Evolutionary conservation across 495 filamentous ascomycete genomes (phyloP), one percentile per base, ranked within the genome.

Genomic region (Aspergillus kassunensis): DNA sequence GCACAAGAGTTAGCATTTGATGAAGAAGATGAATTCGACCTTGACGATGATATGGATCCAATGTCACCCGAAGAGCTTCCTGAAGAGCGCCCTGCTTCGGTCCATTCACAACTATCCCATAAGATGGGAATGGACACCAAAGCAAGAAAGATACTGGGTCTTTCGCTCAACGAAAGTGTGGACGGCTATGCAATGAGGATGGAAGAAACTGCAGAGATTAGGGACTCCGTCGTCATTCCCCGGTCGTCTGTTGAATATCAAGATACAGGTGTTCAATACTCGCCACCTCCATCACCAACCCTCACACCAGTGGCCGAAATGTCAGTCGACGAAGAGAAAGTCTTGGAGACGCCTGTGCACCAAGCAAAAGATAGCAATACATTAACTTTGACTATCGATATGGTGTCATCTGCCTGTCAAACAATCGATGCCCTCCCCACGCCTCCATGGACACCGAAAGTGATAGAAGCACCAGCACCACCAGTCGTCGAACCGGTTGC

Each of bases 1-100:
- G 93, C 93, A 8, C 89, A 97, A 57, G 93, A 98, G 74, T 76
- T 98, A 52, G 83, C 85, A 44, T 85, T 95, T 34, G 89, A 89
- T 49, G 87, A 88, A 40, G 87, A 87, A 44, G 85, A 86, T 19
- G 86, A 89, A 63, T 64, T 68, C 40, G 75, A 73, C 20, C 64
- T 65, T 24, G 70, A 75, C 3, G 62, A 74, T 23, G 67, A 70
- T 25, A 35, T 56, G 20, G 40, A 46, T 19, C 60, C 65, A 3
- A 40, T 51, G 2, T 72, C 68, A 2, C 65, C 70, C n/a, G 62
- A 70, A 23, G 72, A 70, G 16, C 66, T 79, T 20, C 72, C 75
- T 8, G 75, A 78, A 42, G 76, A 79, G 52, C 67, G 74, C 27
- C 72, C 71, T 5, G 56, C 64, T 24, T 78, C 75, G 0, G 69